Evolutionary conservation across 2,329 filamentous ascomycete species (phyloP).

Genomic region (Ophiosphaerella herpotricha): DNA sequence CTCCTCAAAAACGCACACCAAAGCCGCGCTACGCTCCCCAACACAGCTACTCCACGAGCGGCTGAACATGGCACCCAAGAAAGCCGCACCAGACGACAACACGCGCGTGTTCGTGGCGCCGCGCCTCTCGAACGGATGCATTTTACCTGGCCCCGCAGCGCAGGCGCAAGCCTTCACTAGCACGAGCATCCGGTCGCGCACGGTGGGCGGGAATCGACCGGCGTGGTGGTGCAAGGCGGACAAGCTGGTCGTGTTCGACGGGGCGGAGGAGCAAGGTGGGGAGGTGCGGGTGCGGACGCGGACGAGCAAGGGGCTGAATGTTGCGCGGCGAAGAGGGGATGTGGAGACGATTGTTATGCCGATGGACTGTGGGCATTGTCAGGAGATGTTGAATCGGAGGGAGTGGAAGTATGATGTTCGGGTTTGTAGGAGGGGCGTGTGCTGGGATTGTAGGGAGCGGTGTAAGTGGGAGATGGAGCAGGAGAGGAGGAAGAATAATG

Average conservation of each 20-base stretch:
- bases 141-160: conserved; percentile 32
- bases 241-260: conserved; percentile 41
- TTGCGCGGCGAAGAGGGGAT: conserved; percentile 35
- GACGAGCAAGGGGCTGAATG: conserved; percentile 36
- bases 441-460: conserved; percentile 41
- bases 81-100: conserved; percentile 20
- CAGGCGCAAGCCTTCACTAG: conserved; percentile 30
- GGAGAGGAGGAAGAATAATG: conserved; percentile 3
- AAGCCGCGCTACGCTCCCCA: conserved; percentile 37
- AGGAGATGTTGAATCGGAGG: conserved; percentile 37
- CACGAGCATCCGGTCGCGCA: conserved; percentile 32
- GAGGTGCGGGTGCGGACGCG: conserved; percentile 25
- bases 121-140: conserved; percentile 32
- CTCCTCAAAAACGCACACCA: conserved; percentile 35
- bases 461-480: conserved; percentile 39
- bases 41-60: conserved; percentile 38
- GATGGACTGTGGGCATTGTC: conserved; percentile 38
- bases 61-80: conserved; percentile 29
- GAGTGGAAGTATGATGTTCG: conserved; percentile 44
- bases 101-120: conserved; percentile 33
- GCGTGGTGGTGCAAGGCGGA: conserved; percentile 46
- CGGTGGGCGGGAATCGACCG: conserved; percentile 23
- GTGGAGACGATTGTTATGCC: conserved; percentile 38
- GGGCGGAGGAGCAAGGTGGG: conserved; percentile 18
- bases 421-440: conserved; percentile 39